Evolutionary conservation across 2,329 filamentous ascomycete genomes (phyloP).

Genomic region (Pochonia chlamydosporia): DNA sequence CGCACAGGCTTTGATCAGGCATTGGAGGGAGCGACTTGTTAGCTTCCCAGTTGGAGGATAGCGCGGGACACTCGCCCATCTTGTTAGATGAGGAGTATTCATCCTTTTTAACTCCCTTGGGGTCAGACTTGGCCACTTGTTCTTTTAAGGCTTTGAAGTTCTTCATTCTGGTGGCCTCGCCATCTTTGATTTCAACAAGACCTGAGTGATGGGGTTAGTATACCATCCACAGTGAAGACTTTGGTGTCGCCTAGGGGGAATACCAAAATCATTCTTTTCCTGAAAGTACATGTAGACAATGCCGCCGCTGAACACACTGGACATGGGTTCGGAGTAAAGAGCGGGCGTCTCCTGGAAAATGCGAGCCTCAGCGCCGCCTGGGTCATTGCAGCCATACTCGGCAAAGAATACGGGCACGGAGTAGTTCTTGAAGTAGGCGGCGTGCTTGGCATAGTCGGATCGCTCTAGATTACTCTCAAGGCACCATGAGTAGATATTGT

Average conservation of each 20-base stretch:
- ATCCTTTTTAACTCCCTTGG: slow-evolving; percentile 58
- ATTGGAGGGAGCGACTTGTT: slow-evolving; percentile 68
- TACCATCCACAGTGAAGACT: neutral
- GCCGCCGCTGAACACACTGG: slow-evolving; percentile 81
- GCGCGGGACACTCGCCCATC: slow-evolving; percentile 63
- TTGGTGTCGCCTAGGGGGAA: slow-evolving; percentile 1
- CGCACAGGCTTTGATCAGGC: slow-evolving; percentile 72
- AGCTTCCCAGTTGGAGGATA: slow-evolving; percentile 57
- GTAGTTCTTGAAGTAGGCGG: slow-evolving; percentile 80
- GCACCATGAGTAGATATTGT: slow-evolving; percentile 99
- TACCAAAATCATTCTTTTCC: slow-evolving; percentile 81
- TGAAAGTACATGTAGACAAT: slow-evolving; percentile 99
- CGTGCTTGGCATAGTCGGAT: slow-evolving; percentile 78
- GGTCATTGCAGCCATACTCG: slow-evolving; percentile 90
- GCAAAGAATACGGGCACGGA: slow-evolving; percentile 96
- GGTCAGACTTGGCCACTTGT: slow-evolving; percentile 62
- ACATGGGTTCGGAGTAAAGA: slow-evolving; percentile 78
- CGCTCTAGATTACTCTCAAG: slow-evolving; percentile 65
- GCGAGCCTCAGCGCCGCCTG: slow-evolving; percentile 47
- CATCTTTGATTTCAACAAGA: slow-evolving; percentile 57
- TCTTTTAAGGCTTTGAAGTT: slow-evolving; percentile 70
- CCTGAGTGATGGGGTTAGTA: slow-evolving; percentile 34
- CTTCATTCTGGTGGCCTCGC: slow-evolving; percentile 57
- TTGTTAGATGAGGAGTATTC: slow-evolving; percentile 69
- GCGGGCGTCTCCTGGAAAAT: slow-evolving; percentile 78